These are phyloP conservation scores for Sarocladiaceae sp. DNA, from an alignment of 2,329 filamentous ascomycete genomes.

Conservation along the genomic window DNA sequence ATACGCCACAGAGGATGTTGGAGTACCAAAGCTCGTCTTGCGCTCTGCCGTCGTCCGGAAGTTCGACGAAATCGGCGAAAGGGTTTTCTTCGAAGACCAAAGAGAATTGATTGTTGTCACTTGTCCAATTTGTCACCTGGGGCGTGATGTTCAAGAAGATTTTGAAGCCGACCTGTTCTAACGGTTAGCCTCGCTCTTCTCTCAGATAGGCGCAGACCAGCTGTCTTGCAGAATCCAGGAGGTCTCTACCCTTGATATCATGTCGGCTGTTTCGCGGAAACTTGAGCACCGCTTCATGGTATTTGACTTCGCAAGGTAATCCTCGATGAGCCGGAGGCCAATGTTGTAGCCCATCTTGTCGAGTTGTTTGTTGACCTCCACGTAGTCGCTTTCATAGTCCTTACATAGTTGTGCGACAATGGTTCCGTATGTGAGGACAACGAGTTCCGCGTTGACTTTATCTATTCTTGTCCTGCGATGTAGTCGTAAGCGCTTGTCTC, in stretches of 20 bases:
- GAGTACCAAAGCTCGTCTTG: slow-evolving; percentile 99
- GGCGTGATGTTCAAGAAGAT: slow-evolving; percentile 98
- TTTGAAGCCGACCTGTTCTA: slow-evolving; percentile 86
- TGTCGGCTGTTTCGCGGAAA: slow-evolving; percentile 93
- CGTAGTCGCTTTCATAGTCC: slow-evolving; percentile 91
- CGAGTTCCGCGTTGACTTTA: slow-evolving; percentile 96
- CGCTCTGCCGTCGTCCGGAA: slow-evolving; percentile 90
- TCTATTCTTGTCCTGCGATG: slow-evolving; percentile 77
- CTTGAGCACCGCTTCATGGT: slow-evolving; percentile 84
- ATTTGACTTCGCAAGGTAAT: slow-evolving; percentile 94
- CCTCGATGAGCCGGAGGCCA: slow-evolving; percentile 89
- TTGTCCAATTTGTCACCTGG: slow-evolving; percentile 90
- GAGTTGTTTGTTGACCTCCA: slow-evolving; percentile 93
- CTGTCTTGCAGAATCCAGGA: no score
- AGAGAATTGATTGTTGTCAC: slow-evolving; percentile 94
- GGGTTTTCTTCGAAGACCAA: slow-evolving; percentile 97
- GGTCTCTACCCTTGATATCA: slow-evolving; percentile 89
- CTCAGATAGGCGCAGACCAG: no score
- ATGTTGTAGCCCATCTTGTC: slow-evolving; percentile 99
- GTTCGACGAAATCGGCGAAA: slow-evolving; percentile 92
- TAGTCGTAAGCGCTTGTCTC: slow-evolving; percentile 22
- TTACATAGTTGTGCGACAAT: slow-evolving; percentile 96
- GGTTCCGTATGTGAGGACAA: slow-evolving; percentile 95
- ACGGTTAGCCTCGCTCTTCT: neutral
- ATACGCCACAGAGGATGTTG: slow-evolving; percentile 90